Base-by-base conservation (phyloP, 2,329 filamentous ascomycete species). In the Cytospora paraplurivora region DNA sequence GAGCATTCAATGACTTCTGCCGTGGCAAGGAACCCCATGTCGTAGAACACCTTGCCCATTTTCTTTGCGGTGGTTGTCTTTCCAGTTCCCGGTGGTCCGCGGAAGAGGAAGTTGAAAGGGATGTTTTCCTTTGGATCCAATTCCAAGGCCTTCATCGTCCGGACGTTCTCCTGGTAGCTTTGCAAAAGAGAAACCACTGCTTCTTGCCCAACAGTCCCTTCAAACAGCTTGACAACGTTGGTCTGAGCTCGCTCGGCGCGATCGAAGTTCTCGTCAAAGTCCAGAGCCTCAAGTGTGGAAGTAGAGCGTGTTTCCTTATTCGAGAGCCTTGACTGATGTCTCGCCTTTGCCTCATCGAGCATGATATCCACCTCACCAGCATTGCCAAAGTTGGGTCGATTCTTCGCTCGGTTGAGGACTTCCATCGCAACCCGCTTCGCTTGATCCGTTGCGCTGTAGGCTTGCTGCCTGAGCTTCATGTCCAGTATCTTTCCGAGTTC, bases 281-380 rank as follows among this genome's bases (percentile, higher is more conserved):
- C 86, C 1, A 67, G 33, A 0, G 76, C 71, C 32, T 75, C 71
- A 0, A 79, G 68, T 0, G 72, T 59, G 1, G 68, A 50, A 61
- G 67, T 49, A 50, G 72, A 37, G 37, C 69, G 69, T 0, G 70
- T 67, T 4, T 67, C 52, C 0, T 71, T 68, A 0, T 68, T 66
- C 0, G 70, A 67, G 7, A 72, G n/a, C 1, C 75, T 67, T 11
- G 65, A 66, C 59, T 77, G 74, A 38, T 77, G 72, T 0, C 71
- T 69, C 3, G 65, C 64, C 65, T 89, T 90, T 0, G 88, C 84
- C 0, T 72, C 71, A 56, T 85, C 79, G 0, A 91, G 76, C 0
- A 92, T 71, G n/a, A 83, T 89, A 54, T 94, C 89, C 19, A 95
- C 84, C 66, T 92, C 89, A 0, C 89, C 85, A 0, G 85, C 89